These are phyloP conservation scores for Cyclanthera cordifolia DNA, from an alignment of 306 rosid species.

Conservation along the genomic window DNA sequence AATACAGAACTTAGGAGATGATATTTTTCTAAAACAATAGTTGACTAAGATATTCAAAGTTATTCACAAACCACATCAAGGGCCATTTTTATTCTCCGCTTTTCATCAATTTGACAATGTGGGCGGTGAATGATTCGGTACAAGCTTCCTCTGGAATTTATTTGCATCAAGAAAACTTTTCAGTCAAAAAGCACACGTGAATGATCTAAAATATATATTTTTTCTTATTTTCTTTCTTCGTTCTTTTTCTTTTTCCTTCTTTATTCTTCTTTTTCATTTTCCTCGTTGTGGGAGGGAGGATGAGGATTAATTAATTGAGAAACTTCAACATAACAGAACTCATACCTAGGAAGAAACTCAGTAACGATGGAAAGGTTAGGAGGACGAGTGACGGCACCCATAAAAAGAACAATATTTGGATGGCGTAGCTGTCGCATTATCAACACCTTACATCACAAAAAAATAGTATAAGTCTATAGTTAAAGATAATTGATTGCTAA, in stretches of 20 bases:
- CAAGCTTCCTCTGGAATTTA: slow-evolving; percentile 72
- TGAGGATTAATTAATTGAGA: not conserved
- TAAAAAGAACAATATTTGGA: slow-evolving; percentile 93
- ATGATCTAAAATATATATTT: not conserved
- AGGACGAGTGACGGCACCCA: slow-evolving; percentile 99
- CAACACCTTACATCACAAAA: slow-evolving; percentile 52
- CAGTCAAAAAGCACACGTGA: not conserved
- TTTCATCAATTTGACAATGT: slow-evolving; percentile 75
- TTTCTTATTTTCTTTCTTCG: not conserved
- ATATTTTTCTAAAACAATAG: slow-evolving; percentile 10
- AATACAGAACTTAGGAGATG: slow-evolving; percentile 13
- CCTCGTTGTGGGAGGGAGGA: not conserved
- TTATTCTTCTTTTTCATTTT: not conserved
- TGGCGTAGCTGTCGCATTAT: slow-evolving; percentile 96
- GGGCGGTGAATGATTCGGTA: slow-evolving; percentile 84
- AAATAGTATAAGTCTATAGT: slow-evolving; percentile 16
- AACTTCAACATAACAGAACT: slow-evolving; percentile 5
- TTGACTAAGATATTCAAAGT: slow-evolving; percentile 10
- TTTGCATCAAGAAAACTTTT: slow-evolving; percentile 10
- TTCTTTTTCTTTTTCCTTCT: too few species aligned
- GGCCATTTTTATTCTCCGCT: slow-evolving; percentile 91
- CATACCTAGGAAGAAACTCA: slow-evolving; percentile 92
- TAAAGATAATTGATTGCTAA: slow-evolving; percentile 16
- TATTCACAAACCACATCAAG: slow-evolving; percentile 72
- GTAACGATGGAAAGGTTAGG: slow-evolving; percentile 91